Percentiles rank a stretch among this genome's conserved stretches.
Evolutionary conservation across 2,329 filamentous ascomycete species (phyloP).

Genomic region (Fusarium anthophilum): DNA sequence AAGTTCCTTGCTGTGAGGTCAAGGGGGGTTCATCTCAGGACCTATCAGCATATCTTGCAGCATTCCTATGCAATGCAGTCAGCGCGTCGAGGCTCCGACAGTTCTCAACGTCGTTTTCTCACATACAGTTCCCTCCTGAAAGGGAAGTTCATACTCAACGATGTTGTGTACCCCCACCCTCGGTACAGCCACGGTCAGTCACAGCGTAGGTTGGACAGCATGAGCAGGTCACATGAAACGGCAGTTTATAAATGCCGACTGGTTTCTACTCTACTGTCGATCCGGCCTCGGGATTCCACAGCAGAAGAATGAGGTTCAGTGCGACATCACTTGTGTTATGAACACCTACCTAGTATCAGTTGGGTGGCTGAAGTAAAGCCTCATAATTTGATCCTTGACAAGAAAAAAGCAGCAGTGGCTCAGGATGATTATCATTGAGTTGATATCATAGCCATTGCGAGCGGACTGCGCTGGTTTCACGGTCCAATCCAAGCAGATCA

Average conservation of each 20-base stretch:
- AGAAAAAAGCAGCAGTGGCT: neutral
- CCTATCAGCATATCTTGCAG: neutral
- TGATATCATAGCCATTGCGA: neutral
- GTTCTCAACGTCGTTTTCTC: neutral
- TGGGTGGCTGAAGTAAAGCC: too few species aligned
- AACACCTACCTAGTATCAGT: neutral
- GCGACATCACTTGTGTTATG: neutral
- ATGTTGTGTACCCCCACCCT: slow-evolving; percentile 30
- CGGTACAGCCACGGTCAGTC: slow-evolving; percentile 27
- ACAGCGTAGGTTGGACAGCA: slow-evolving; percentile 27
- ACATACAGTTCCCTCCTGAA: neutral
- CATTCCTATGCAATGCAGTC: neutral
- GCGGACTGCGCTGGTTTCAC: neutral
- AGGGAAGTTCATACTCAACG: slow-evolving; percentile 1
- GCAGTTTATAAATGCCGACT: neutral
- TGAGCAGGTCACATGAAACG: slow-evolving; percentile 15
- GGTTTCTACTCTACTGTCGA: neutral
- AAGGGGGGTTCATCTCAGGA: neutral
- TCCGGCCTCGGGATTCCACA: neutral
- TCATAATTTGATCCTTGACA: neutral
- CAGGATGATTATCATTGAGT: neutral
- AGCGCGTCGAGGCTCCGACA: neutral
- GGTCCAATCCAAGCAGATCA: neutral
- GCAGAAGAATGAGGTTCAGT: neutral
- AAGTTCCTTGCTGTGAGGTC: neutral